A percentile compares a stretch with the other conserved stretches of the same genome.
Evolutionary conservation across 2,329 filamentous ascomycete species (phyloP).

Genomic region (Pestalotiopsis sp.): DNA sequence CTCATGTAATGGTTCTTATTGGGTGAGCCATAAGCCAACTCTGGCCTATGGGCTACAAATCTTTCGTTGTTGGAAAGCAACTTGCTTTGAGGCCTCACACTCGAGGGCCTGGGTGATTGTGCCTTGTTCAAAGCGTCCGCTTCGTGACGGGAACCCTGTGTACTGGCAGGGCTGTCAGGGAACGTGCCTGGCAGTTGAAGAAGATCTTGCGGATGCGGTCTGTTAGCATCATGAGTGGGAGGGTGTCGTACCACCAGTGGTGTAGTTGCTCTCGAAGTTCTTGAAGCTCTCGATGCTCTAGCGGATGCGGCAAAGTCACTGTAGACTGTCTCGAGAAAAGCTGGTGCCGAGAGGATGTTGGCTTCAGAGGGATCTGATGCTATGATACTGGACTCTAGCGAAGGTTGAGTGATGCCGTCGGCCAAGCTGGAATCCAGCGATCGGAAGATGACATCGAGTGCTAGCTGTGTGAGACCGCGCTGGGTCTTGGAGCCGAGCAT

Average conservation of each 20-base stretch:
- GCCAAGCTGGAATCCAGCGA: constrained; percentile 75
- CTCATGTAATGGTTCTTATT: constrained; percentile 43
- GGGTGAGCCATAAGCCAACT: constrained; percentile 33
- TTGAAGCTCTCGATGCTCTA: constrained; percentile 43
- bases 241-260: constrained; percentile 65
- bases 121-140: constrained; percentile 29
- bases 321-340: constrained; percentile 80
- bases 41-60: constrained; percentile 28
- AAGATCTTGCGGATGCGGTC: constrained; percentile 38
- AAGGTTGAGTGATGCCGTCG: constrained; percentile 58
- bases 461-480: constrained; percentile 87
- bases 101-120: constrained; percentile 29
- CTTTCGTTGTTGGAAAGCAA: constrained; percentile 15
- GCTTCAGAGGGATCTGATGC: constrained; percentile 82
- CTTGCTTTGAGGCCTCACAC: constrained; percentile 17
- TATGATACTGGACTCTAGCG: constrained; percentile 73
- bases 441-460: constrained; percentile 86
- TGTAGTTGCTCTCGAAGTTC: constrained; percentile 64
- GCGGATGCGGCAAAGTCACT: constrained; percentile 62
- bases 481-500: constrained; percentile 87
- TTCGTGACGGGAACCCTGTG: constrained; percentile 43
- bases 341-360: constrained; percentile 70
- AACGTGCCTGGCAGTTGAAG: constrained; percentile 25
- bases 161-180: constrained; percentile 42
- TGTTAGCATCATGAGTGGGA: constrained; percentile 44